Evolutionary conservation across 1,284 basidiomycete genomes (phyloP).

Genomic region (Pseudozyma thailandica): DNA sequence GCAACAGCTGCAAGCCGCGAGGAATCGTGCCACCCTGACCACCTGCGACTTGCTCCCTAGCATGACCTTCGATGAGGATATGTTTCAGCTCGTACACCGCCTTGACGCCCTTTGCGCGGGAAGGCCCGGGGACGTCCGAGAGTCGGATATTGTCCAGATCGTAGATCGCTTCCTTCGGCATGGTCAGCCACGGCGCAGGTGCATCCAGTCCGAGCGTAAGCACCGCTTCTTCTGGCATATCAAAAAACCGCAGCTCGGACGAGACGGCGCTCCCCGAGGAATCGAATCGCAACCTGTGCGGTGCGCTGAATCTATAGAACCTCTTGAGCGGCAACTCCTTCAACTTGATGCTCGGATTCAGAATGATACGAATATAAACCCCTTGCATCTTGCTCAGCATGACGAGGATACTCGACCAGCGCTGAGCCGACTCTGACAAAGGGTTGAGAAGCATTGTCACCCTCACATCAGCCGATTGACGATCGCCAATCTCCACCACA

Average conservation of each 20-base stretch:
- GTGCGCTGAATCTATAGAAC: constrained; percentile 87
- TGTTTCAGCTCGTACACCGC: constrained; percentile 88
- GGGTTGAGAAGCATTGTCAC: constrained; percentile 85
- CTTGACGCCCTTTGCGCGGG: constrained; percentile 74
- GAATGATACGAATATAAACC: constrained; percentile 52
- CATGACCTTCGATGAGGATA: constrained; percentile 92
- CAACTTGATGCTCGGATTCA: constrained; percentile 52
- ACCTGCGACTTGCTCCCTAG: constrained; percentile 74
- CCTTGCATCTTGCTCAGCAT: constrained; percentile 48
- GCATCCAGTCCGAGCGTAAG: constrained; percentile 92
- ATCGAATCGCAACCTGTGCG: constrained; percentile 76
- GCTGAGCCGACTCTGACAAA: constrained; percentile 83
- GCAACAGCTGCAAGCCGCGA: constrained; percentile 70
- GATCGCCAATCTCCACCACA: constrained; percentile 75
- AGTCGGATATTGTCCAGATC: constrained; percentile 97
- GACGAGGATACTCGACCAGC: constrained; percentile 77
- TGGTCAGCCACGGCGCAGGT: constrained; percentile 88
- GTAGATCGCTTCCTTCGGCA: constrained; percentile 85
- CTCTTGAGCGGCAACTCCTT: constrained; percentile 85
- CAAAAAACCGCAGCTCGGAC: constrained; percentile 42
- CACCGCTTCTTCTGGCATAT: constrained; percentile 75
- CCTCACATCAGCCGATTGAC: constrained; percentile 76
- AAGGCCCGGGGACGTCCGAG: constrained; percentile 72
- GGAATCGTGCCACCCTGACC: constrained; percentile 77
- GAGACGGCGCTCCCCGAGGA: constrained; percentile 72